Conservation (phyloP, 495 filamentous ascomycete genomes). For the Tuber microsphaerosporum region DNA sequence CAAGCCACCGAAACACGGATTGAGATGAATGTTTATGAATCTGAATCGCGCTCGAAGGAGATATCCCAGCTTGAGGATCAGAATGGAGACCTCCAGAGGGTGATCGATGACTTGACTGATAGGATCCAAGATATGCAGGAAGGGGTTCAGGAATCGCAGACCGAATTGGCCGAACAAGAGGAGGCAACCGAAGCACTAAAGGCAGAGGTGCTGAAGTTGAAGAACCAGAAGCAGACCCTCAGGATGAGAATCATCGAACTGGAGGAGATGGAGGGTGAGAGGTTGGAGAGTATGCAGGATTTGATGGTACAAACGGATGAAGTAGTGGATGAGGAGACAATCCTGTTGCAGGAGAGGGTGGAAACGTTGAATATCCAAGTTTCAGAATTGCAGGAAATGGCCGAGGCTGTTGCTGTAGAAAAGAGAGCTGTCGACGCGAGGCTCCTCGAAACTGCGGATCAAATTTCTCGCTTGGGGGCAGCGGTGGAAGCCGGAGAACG, state of each 20-base stretch:
- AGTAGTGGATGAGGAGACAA: constrained; percentile 24
- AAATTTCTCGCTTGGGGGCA: constrained; percentile 19
- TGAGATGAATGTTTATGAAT: background rate
- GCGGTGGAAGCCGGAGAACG: constrained; percentile 18
- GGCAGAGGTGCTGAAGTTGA: constrained; percentile 21
- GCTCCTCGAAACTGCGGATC: constrained; percentile 7
- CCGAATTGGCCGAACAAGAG: constrained; percentile 12
- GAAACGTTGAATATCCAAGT: constrained; percentile 24
- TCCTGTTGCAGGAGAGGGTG: constrained; percentile 20
- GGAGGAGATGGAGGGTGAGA: constrained; percentile 38
- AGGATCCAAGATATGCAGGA: constrained; percentile 30
- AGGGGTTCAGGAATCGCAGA: constrained; percentile 18
- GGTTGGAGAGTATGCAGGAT: constrained; percentile 26
- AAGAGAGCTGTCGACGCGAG: constrained; percentile 12
- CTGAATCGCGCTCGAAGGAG: constrained; percentile 5
- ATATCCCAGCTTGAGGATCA: constrained; percentile 26
- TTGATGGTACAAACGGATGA: constrained; percentile 35
- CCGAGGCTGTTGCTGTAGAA: constrained; percentile 12
- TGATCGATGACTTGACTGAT: constrained; percentile 16
- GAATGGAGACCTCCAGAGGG: constrained; percentile 26
- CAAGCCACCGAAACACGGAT: background rate
- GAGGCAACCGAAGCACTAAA: constrained; percentile 16
- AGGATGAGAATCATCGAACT: constrained; percentile 22
- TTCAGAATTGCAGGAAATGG: constrained; percentile 30
- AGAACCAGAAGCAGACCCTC: constrained; percentile 17